Conservation (phyloP, 805 yeast genomes). For the Zygoascus bituminiphila region DNA sequence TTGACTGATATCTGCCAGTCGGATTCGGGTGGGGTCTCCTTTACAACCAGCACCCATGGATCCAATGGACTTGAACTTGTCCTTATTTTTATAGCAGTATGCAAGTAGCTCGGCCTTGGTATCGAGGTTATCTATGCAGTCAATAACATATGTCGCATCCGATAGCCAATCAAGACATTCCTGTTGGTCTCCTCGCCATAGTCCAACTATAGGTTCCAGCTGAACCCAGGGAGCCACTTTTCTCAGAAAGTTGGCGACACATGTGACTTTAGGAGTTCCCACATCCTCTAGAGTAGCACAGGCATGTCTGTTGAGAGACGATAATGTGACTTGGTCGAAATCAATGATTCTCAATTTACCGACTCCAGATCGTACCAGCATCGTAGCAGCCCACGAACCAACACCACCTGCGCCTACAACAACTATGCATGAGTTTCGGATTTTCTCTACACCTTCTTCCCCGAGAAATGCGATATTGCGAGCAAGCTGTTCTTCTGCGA, state of each 20-base stretch:
- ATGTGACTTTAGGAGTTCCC: conserved; percentile 82
- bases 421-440: conserved; percentile 63
- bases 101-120: conserved; percentile 89
- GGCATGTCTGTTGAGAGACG: conserved; percentile 89
- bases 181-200: conserved; percentile 49
- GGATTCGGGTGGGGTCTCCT: conserved; percentile 87
- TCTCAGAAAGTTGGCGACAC: conserved; percentile 57
- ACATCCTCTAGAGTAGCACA: conserved; percentile 89
- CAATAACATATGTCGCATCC: conserved; percentile 63
- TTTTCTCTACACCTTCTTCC: conserved; percentile 67
- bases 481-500: conserved; percentile 86
- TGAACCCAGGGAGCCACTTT: conserved; percentile 91
- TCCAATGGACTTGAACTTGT: conserved; percentile 56
- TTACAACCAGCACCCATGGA: conserved; percentile 98
- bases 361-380: conserved; percentile 88
- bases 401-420: conserved; percentile 97
- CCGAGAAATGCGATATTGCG: conserved; percentile 89
- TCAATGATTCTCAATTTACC: conserved; percentile 73
- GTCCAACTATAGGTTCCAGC: conserved; percentile 65
- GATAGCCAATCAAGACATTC: conserved; percentile 18
- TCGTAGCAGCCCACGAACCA: conserved; percentile 75
- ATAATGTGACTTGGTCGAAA: conserved; percentile 91
- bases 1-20: conserved; percentile 77
- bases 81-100: conserved; percentile 49
- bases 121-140: conserved; percentile 93